These are phyloP conservation scores for Sphenostylis stenocarpa DNA, from an alignment of 306 rosid species.

Conservation along the genomic window DNA sequence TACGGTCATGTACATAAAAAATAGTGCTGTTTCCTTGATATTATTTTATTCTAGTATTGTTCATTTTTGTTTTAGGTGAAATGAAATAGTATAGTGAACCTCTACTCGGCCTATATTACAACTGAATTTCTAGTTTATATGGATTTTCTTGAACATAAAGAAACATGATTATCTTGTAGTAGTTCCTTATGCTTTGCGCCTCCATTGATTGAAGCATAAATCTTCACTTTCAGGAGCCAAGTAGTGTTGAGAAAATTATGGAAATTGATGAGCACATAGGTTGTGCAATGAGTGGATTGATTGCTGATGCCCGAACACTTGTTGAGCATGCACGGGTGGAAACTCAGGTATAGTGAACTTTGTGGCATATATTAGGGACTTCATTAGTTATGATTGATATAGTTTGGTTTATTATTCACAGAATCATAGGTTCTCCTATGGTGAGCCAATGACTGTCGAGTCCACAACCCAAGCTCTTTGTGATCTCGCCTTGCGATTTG, in stretches of 20 bases:
- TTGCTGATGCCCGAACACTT: constrained; percentile 99
- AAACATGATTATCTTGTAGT: background rate
- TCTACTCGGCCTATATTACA: background rate
- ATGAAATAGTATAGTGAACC: background rate
- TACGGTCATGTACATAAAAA: background rate
- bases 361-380: background rate
- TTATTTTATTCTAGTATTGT: background rate
- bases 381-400: constrained; percentile 25
- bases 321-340: constrained; percentile 99
- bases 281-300: constrained; percentile 98
- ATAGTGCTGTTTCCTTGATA: background rate
- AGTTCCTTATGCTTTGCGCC: background rate
- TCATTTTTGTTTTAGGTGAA: background rate
- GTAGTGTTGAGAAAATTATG: constrained; percentile 98
- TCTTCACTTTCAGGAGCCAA: constrained; percentile 79
- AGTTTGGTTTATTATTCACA: constrained; percentile 39
- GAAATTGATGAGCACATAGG: constrained; percentile 95
- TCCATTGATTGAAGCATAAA: background rate
- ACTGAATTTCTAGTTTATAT: background rate
- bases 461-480: constrained; percentile 98
- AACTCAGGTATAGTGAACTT: constrained; percentile 68
- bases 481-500: constrained; percentile 93
- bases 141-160: background rate
- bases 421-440: constrained; percentile 96
- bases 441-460: constrained; percentile 97